These are phyloP conservation scores for Artomyces pyxidatus DNA, from an alignment of 768 basidiomycete genomes.

Conservation along the genomic window DNA sequence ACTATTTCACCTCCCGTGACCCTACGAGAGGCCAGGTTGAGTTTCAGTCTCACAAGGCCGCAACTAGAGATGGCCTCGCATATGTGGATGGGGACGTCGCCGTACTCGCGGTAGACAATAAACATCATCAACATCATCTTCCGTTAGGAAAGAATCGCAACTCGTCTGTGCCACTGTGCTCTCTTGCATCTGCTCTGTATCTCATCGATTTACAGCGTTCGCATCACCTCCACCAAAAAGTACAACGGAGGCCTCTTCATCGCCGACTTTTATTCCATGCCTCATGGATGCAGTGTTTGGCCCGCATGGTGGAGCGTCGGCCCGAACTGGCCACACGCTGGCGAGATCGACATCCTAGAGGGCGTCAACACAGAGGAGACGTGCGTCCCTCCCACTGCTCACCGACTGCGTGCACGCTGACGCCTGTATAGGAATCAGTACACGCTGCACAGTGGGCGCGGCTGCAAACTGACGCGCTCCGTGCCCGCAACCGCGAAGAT, in stretches of 20 bases:
- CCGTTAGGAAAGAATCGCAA: not conserved
- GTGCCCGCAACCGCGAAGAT: not conserved
- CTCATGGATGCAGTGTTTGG: slow-evolving; percentile 23
- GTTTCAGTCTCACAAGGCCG: slow-evolving; percentile 2
- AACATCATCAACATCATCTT: slow-evolving; percentile 3
- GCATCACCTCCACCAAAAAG: slow-evolving; percentile 21
- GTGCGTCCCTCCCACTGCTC: not conserved
- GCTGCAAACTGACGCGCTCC: not conserved
- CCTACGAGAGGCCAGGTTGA: slow-evolving; percentile 2
- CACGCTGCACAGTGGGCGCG: slow-evolving; percentile 5
- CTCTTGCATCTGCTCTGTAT: not conserved
- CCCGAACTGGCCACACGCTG: slow-evolving; percentile 19
- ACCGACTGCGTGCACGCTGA: not conserved
- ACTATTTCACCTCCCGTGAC: not conserved
- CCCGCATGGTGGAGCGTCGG: slow-evolving; percentile 22
- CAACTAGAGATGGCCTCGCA: not conserved
- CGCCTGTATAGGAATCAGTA: slow-evolving; percentile 1
- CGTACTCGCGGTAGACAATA: slow-evolving; percentile 7
- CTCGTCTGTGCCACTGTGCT: slow-evolving; percentile 4
- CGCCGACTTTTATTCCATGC: slow-evolving; percentile 23
- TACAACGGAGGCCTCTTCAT: slow-evolving; percentile 25
- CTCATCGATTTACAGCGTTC: slow-evolving; percentile 14
- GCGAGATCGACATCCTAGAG: slow-evolving; percentile 31
- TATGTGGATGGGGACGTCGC: slow-evolving; percentile 1
- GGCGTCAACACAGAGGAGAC: not conserved